These are phyloP conservation scores for Clitopilus hobsonii DNA, from an alignment of 768 basidiomycete genomes.

Conservation along the genomic window DNA sequence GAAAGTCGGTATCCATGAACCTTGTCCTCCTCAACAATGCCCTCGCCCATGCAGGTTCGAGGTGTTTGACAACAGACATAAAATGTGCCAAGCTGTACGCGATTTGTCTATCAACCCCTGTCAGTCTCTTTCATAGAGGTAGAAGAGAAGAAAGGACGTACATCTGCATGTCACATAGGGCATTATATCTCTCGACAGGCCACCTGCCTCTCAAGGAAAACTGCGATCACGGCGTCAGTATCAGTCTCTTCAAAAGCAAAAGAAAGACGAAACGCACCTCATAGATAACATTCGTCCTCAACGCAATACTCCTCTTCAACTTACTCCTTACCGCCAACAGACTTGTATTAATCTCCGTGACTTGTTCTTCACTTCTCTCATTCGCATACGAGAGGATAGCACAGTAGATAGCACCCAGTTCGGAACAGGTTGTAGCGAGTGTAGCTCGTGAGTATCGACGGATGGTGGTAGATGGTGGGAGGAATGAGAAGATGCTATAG, in stretches of 20 bases:
- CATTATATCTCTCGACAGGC: slow-evolving; percentile 77
- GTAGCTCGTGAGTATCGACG: slow-evolving; percentile 68
- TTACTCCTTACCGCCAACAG: slow-evolving; percentile 75
- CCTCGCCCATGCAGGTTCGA: slow-evolving; percentile 73
- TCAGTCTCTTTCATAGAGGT: background rate
- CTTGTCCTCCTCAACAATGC: slow-evolving; percentile 74
- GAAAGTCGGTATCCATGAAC: slow-evolving; percentile 73
- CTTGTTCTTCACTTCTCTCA: slow-evolving; percentile 42
- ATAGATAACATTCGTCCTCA: slow-evolving; percentile 58
- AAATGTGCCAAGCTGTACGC: slow-evolving; percentile 68
- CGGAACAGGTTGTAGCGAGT: slow-evolving; percentile 61
- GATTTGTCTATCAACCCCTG: slow-evolving; percentile 46
- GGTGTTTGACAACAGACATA: slow-evolving; percentile 63
- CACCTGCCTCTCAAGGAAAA: slow-evolving; percentile 74
- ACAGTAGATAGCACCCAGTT: slow-evolving; percentile 73
- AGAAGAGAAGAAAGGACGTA: slow-evolving; percentile 23
- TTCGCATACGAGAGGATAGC: slow-evolving; percentile 71
- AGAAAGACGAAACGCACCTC: slow-evolving; percentile 39
- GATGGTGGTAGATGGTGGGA: slow-evolving; percentile 73
- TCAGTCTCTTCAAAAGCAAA: background rate
- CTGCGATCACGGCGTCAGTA: slow-evolving; percentile 25
- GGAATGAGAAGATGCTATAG: slow-evolving; percentile 59
- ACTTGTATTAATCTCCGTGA: slow-evolving; percentile 53
- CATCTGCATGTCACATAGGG: slow-evolving; percentile 64
- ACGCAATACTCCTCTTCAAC: slow-evolving; percentile 52